Conservation (phyloP, 2,329 filamentous ascomycete species). For the Colletotrichum falcatum region DNA sequence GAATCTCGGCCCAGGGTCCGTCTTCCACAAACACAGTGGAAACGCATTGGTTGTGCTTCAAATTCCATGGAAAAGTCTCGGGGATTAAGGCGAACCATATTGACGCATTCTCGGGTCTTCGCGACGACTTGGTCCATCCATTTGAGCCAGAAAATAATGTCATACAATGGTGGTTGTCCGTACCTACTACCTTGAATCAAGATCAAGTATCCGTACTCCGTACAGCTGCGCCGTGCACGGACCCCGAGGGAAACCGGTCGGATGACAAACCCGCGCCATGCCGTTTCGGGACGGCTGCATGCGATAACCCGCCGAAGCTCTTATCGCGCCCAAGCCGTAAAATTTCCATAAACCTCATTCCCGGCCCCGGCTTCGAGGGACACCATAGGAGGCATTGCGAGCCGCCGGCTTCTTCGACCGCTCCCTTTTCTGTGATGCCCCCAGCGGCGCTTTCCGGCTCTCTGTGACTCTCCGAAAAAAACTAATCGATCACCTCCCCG, state of each 20-base stretch:
- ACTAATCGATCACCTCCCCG: background rate
- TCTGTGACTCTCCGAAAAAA: no score
- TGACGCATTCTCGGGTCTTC: background rate
- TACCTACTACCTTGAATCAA: background rate
- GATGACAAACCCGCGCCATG: background rate
- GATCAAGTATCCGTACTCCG: background rate
- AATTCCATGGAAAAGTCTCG: no score
- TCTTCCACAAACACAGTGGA: background rate
- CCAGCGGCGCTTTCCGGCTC: no score
- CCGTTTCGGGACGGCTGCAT: slow-evolving; percentile 26
- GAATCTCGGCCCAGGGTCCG: background rate
- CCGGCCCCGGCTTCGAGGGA: slow-evolving; percentile 2
- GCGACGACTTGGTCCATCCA: background rate
- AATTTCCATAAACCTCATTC: slow-evolving; percentile 37
- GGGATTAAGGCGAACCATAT: no score
- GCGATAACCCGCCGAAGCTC: slow-evolving; percentile 40
- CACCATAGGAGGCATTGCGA: slow-evolving; percentile 19
- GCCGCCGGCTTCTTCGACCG: background rate
- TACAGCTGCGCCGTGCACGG: background rate
- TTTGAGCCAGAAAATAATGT: background rate
- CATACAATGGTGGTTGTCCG: background rate
- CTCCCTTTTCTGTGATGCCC: background rate
- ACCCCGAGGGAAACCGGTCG: slow-evolving; percentile 24
- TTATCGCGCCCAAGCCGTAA: slow-evolving; percentile 37
- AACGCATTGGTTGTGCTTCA: no score